Conservation (phyloP, 805 yeast species). For the Priceomyces melissophilus region DNA sequence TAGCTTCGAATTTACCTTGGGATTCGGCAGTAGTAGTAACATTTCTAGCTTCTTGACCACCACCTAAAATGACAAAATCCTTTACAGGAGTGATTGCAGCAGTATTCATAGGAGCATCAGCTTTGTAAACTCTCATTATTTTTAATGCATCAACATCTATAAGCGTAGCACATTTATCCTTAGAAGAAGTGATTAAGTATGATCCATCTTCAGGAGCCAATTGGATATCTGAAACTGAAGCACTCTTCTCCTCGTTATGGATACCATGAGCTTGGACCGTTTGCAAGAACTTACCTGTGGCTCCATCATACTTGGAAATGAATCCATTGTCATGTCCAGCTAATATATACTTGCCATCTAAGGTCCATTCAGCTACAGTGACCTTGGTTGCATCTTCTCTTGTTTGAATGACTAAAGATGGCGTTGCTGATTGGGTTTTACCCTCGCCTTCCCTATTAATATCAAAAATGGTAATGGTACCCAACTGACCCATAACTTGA, state of each 20-base stretch:
- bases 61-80: constrained; percentile 90
- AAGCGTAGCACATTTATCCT: constrained; percentile 81
- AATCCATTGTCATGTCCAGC: constrained; percentile 88
- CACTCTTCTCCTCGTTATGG: constrained; percentile 43
- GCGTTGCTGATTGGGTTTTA: constrained; percentile 48
- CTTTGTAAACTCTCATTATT: constrained; percentile 66
- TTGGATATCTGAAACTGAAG: constrained; percentile 78
- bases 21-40: constrained; percentile 94
- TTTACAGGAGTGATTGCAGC: constrained; percentile 93
- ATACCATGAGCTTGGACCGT: constrained; percentile 69
- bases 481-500: constrained; percentile 86
- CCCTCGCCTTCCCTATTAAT: constrained; percentile 46
- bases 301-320: constrained; percentile 74
- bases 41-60: constrained; percentile 99
- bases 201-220: constrained; percentile 76
- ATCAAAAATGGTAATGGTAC: constrained; percentile 68
- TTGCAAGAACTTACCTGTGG: constrained; percentile 65
- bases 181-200: constrained; percentile 88
- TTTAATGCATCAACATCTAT: constrained; percentile 75
- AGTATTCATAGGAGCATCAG: constrained; percentile 93
- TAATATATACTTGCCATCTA: constrained; percentile 67
- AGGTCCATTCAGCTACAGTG: constrained; percentile 85
- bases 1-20: constrained; percentile 95
- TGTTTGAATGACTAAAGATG: constrained; percentile 58
- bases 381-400: constrained; percentile 58